These are phyloP conservation scores for Platismatia glauca DNA, from an alignment of 495 filamentous ascomycete species.

Conservation along the genomic window DNA sequence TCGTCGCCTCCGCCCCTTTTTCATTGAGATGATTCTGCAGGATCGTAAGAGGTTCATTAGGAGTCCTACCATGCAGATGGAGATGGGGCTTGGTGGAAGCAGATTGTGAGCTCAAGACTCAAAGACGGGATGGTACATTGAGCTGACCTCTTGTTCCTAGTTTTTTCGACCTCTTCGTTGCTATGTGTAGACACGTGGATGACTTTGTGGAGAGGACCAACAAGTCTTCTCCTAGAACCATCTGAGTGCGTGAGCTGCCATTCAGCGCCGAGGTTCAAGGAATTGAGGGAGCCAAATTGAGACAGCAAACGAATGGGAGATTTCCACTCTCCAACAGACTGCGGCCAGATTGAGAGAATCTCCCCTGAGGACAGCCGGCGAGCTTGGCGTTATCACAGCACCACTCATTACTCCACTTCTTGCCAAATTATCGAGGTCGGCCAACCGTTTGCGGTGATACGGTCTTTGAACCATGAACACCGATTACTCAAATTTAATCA, in stretches of 20 bases:
- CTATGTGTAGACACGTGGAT: slow-evolving; percentile 94
- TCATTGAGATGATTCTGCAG: slow-evolving; percentile 88
- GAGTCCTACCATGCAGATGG: slow-evolving; percentile 93
- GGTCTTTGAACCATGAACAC: slow-evolving; percentile 6
- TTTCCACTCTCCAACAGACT: slow-evolving; percentile 34
- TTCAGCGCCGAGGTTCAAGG: slow-evolving; percentile 5
- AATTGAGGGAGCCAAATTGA: slow-evolving; percentile 26
- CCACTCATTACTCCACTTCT: slow-evolving; percentile 32
- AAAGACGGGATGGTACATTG: not conserved
- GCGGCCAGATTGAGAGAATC: slow-evolving; percentile 24
- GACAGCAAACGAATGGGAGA: slow-evolving; percentile 28
- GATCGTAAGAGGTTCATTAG: slow-evolving; percentile 90
- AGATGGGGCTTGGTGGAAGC: slow-evolving; percentile 86
- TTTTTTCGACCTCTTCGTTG: slow-evolving; percentile 96
- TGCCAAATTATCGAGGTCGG: slow-evolving; percentile 34
- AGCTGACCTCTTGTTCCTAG: slow-evolving; percentile 6
- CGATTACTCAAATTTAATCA: slow-evolving; percentile 18
- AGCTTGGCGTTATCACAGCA: slow-evolving; percentile 25
- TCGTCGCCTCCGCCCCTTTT: slow-evolving; percentile 82
- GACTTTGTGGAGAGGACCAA: slow-evolving; percentile 60
- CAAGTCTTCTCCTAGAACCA: slow-evolving; percentile 35
- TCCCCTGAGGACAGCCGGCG: slow-evolving; percentile 22
- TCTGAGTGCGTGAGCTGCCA: slow-evolving; percentile 26
- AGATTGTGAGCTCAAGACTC: slow-evolving; percentile 43
- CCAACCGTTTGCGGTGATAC: slow-evolving; percentile 26